Conservation (phyloP, 1,139 yeast species). For the Kurtzmaniella natalensis region DNA sequence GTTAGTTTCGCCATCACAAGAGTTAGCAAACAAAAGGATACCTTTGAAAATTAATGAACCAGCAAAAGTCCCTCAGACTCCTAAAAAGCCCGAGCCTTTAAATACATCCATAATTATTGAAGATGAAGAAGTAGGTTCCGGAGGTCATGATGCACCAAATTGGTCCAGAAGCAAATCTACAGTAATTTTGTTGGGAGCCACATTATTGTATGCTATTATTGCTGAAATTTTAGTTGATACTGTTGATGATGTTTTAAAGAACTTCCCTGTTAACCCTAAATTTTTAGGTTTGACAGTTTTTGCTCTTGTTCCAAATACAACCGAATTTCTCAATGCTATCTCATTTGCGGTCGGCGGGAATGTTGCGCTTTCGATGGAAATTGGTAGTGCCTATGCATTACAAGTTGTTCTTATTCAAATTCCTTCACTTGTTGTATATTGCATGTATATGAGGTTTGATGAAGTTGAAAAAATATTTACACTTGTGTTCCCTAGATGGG, state of each 20-base stretch:
- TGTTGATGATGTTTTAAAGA: slow-evolving; percentile 80
- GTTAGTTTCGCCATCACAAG: slow-evolving; percentile 11
- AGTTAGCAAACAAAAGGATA: slow-evolving; percentile 10
- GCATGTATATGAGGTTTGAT: slow-evolving; percentile 44
- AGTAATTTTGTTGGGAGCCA: slow-evolving; percentile 78
- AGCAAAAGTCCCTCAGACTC: slow-evolving; percentile 4
- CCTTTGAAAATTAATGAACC: slow-evolving; percentile 2
- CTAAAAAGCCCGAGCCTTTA: slow-evolving; percentile 6
- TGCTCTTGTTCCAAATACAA: slow-evolving; percentile 94
- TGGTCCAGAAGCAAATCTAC: slow-evolving; percentile 90
- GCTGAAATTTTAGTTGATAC: slow-evolving; percentile 94
- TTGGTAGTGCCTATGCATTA: slow-evolving; percentile 94
- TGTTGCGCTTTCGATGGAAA: slow-evolving; percentile 94
- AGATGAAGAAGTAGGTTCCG: slow-evolving; percentile 34
- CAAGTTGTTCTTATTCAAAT: slow-evolving; percentile 95
- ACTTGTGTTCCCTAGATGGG: slow-evolving; percentile 93
- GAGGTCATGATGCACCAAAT: slow-evolving; percentile 95
- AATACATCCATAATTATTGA: slow-evolving; percentile 6
- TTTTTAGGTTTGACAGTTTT: slow-evolving; percentile 90
- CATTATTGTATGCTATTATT: slow-evolving; percentile 81
- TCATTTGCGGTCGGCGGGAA: slow-evolving; percentile 96
- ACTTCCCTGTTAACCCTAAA: slow-evolving; percentile 80
- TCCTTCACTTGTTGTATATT: slow-evolving; percentile 81
- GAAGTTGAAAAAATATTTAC: slow-evolving; percentile 61
- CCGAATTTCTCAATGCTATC: slow-evolving; percentile 94